phyloP scores from a whole-genome alignment of 2,329 filamentous ascomycete genomes.

The Ceratocystis cubensis region DNA sequence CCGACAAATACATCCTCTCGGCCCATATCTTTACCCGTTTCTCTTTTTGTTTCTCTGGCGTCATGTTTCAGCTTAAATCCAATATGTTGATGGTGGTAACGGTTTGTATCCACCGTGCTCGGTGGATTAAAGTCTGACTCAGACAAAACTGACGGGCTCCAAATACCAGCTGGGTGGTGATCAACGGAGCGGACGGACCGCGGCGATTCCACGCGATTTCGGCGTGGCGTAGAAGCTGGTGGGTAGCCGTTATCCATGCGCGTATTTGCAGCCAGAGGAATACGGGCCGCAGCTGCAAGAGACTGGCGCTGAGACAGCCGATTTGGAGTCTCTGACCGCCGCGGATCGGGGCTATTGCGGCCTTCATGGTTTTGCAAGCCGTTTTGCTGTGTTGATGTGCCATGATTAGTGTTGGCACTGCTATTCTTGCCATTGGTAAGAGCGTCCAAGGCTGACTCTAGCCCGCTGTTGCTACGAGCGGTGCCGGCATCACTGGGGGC shows the following conservation, averaged over 20 bases:
- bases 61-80: background rate
- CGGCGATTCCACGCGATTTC: conserved; percentile 11
- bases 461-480: conserved; percentile 8
- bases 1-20: conserved; percentile 18
- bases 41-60: background rate
- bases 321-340: conserved; percentile 17
- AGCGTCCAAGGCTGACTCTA: conserved; percentile 17
- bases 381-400: background rate
- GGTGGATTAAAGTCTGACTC: conserved; percentile 23
- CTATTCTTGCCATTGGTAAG: conserved; percentile 10
- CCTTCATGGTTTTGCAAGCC: background rate
- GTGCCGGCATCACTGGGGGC: conserved; percentile 17
- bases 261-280: conserved; percentile 8
- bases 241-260: background rate
- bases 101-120: conserved; percentile 17
- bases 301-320: conserved; percentile 13
- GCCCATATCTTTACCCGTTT: background rate
- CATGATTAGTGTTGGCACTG: background rate
- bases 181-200: conserved; percentile 19
- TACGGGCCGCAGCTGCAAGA: conserved; percentile 15
- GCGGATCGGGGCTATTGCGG: conserved; percentile 14
- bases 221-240: conserved; percentile 9
- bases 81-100: conserved; percentile 6
- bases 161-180: conserved; percentile 18
- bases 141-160: conserved; percentile 22